Percentiles rank a stretch among this genome's conserved stretches.
Evolutionary conservation across 2,329 filamentous ascomycete genomes (phyloP).

Genomic region (Hawksworthiomyces lignivorus): DNA sequence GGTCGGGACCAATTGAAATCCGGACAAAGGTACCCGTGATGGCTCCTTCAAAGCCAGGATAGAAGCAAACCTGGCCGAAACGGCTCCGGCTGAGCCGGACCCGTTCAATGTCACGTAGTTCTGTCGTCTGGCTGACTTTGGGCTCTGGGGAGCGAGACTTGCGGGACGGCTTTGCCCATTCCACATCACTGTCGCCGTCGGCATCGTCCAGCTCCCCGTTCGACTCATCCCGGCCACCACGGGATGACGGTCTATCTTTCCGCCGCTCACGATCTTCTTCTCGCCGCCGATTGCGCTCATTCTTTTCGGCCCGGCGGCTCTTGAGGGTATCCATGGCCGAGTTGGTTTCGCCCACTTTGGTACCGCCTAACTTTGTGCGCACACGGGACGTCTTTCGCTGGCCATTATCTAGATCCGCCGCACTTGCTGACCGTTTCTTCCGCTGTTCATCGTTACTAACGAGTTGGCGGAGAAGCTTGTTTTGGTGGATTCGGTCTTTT

Average conservation of each 20-base stretch:
- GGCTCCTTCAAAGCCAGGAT: slow-evolving; percentile 76
- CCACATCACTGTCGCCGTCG: slow-evolving; percentile 71
- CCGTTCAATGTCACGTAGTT: slow-evolving; percentile 75
- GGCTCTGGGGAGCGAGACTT: slow-evolving; percentile 45
- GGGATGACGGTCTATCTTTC: slow-evolving; percentile 36
- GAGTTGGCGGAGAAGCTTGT: slow-evolving; percentile 71
- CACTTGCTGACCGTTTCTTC: slow-evolving; percentile 71
- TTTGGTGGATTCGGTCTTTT: slow-evolving; percentile 74
- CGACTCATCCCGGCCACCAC: slow-evolving; percentile 17
- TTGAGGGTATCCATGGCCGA: slow-evolving; percentile 65
- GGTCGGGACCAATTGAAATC: slow-evolving; percentile 72
- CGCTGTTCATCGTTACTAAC: slow-evolving; percentile 59
- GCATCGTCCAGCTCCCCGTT: slow-evolving; percentile 44
- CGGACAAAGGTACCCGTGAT: slow-evolving; percentile 81
- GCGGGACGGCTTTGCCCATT: slow-evolving; percentile 56
- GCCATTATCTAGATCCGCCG: slow-evolving; percentile 69
- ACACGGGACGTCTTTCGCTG: slow-evolving; percentile 67
- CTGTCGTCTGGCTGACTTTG: slow-evolving; percentile 61
- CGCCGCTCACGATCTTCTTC: slow-evolving; percentile 56
- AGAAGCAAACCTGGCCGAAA: slow-evolving; percentile 88
- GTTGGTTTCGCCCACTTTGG: slow-evolving; percentile 60
- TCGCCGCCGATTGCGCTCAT: slow-evolving; percentile 54
- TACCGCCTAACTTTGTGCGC: slow-evolving; percentile 58
- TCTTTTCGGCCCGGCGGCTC: slow-evolving; percentile 55
- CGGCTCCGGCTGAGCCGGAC: slow-evolving; percentile 76